phyloP scores from a whole-genome alignment of 306 rosid species.

The Sicyos edulis region DNA sequence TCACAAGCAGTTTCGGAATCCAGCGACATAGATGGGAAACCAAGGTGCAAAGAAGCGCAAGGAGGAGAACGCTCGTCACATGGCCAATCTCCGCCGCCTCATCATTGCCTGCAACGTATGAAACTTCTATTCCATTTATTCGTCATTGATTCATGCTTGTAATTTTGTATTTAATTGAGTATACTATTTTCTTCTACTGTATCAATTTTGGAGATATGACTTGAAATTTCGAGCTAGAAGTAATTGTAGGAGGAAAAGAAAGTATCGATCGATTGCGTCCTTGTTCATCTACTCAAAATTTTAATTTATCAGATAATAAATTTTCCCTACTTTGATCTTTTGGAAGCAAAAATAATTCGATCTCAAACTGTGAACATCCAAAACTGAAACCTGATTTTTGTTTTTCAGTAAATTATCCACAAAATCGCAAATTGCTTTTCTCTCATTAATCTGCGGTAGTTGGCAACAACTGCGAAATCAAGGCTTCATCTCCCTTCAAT shows the following conservation, averaged over 20 bases:
- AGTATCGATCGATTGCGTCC: too few species aligned
- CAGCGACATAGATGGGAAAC: constrained; percentile 71
- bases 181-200: too few species aligned
- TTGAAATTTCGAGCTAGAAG: too few species aligned
- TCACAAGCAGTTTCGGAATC: not conserved
- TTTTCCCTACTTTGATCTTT: too few species aligned
- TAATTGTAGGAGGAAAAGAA: too few species aligned
- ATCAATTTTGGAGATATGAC: too few species aligned
- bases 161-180: not conserved
- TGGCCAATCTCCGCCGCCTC: constrained; percentile 59
- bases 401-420: too few species aligned
- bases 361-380: not conserved
- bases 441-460: too few species aligned
- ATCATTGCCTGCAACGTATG: constrained; percentile 73
- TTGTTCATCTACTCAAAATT: not conserved
- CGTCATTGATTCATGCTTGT: not conserved
- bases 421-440: too few species aligned
- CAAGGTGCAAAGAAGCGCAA: constrained; percentile 97
- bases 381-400: not conserved
- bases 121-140: not conserved
- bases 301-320: too few species aligned
- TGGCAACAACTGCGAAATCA: too few species aligned
- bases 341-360: not conserved
- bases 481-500: too few species aligned
- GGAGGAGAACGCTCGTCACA: constrained; percentile 85